Percentiles rank a stretch among this genome's conserved stretches.
Evolutionary conservation across 2,329 filamentous ascomycete species (phyloP).

Genomic region (Nigrospora osmanthi): DNA sequence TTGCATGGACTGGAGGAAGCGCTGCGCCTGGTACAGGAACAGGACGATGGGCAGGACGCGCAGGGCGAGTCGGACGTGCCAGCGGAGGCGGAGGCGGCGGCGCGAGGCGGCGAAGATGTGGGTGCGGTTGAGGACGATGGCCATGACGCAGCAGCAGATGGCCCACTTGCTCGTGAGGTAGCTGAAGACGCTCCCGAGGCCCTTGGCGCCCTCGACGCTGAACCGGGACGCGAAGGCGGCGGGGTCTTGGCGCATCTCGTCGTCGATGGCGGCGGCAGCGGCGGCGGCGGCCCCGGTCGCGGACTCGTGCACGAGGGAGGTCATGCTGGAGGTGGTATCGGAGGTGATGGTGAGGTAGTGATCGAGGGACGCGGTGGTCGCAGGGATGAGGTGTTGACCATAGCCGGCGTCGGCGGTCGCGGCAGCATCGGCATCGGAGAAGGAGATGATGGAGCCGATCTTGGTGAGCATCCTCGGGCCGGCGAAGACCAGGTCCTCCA

Average conservation of each 20-base stretch:
- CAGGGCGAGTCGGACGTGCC: conserved; percentile 62
- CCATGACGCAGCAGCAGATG: conserved; percentile 76
- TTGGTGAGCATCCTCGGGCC: conserved; percentile 64
- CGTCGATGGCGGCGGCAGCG: conserved; percentile 27
- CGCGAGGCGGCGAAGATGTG: conserved; percentile 89
- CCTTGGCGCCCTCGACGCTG: conserved; percentile 53
- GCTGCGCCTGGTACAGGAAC: conserved; percentile 59
- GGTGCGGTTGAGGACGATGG: conserved; percentile 81
- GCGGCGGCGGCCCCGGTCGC: conserved; percentile 29
- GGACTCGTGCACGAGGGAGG: background rate
- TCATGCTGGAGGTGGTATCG: conserved; percentile 28
- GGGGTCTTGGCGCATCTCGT: conserved; percentile 33
- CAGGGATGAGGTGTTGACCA: conserved; percentile 32
- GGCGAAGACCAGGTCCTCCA: conserved; percentile 61
- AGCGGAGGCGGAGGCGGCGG: conserved; percentile 67
- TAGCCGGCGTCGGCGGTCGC: conserved; percentile 40
- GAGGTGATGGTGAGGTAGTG: conserved; percentile 42
- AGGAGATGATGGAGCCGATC: conserved; percentile 47
- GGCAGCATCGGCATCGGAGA: conserved; percentile 53
- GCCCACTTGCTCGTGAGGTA: conserved; percentile 94
- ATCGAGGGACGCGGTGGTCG: conserved; percentile 20
- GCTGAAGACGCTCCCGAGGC: conserved; percentile 77
- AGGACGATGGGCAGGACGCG: conserved; percentile 65
- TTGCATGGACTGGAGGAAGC: conserved; percentile 74
- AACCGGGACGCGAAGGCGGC: conserved; percentile 36